These are phyloP conservation scores for Dichotomopilus funicola DNA, from an alignment of 2,329 filamentous ascomycete genomes.

Conservation along the genomic window DNA sequence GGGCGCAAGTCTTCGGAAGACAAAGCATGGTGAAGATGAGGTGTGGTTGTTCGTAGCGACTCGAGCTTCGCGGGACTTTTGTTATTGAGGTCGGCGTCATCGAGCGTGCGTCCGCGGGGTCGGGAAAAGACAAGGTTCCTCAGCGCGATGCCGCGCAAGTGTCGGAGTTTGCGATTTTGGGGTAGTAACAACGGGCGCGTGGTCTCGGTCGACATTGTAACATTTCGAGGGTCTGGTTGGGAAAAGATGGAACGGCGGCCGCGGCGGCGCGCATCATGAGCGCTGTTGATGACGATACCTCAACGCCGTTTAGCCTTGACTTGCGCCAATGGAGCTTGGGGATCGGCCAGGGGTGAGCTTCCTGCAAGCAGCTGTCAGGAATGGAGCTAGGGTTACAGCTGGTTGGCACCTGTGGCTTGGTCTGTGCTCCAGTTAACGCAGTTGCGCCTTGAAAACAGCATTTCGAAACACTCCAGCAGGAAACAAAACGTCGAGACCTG, in stretches of 20 bases:
- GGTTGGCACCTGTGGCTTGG: no score
- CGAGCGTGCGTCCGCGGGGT: slow-evolving; percentile 55
- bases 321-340: no score
- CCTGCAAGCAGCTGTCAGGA: no score
- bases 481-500: no score
- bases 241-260: background rate
- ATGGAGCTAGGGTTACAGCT: no score
- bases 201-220: slow-evolving; percentile 28
- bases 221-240: slow-evolving; percentile 13
- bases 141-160: slow-evolving; percentile 78
- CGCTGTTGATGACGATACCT: background rate
- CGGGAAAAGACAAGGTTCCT: slow-evolving; percentile 71
- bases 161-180: slow-evolving; percentile 81
- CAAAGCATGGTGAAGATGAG: slow-evolving; percentile 47
- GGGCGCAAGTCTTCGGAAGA: slow-evolving; percentile 48
- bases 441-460: no score
- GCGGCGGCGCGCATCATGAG: background rate
- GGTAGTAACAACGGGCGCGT: slow-evolving; percentile 48
- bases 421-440: no score
- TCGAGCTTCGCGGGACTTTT: slow-evolving; percentile 62
- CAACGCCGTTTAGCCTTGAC: no score
- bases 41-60: slow-evolving; percentile 38
- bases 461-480: no score
- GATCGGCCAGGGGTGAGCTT: no score
- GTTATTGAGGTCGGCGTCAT: slow-evolving; percentile 69